Base-by-base conservation (phyloP, 805 yeast genomes). In the Candida wancherniae region DNA sequence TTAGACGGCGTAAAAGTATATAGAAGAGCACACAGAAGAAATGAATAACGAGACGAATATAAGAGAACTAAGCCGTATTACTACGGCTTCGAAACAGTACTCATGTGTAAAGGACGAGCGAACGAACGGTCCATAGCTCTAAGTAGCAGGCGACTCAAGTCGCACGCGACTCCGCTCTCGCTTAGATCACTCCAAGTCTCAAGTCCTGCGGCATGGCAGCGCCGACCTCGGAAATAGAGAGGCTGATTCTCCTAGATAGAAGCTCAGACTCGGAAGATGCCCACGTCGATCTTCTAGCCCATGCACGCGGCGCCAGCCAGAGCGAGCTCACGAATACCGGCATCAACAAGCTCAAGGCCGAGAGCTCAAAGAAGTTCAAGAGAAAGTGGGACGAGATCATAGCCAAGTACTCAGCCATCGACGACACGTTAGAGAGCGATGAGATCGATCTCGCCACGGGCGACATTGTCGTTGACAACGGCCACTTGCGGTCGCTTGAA, bases 391-490 rank as follows among this genome's bases (percentile, higher is more conserved):
- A 63, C 14, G 57, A 61, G 9, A 73, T 80, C 17, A 65, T 80
- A 6, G 51, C 63, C 2, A 73, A 71, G 46, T 77, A 78, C 47
- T 59, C 73, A 3, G 33, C 39, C 3, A 67, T 73, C 28, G 67
- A 67, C 29, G 69, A 70, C 19, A 59, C 61, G 4, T 61, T 62
- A 11, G 77, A 76, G 31, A 80, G 83, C 22, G 87, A 79, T 49
- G 64, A 77, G 15, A 57, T 79, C n/a, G 87, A 84, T 49, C 46
- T 84, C 14, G 48, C 51, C 7, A 75, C 86, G 0, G 88, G 90
- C 1, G 63, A 70, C 34, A 70, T 84, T 2, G 52, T 77, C 2
- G 71, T 62, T 19, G 87, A 84, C 45, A 69, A 73, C 31, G 94
- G 94, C 2, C 94, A 84, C 53, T 44, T 84, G 14, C 55, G 71